phyloP scores from a whole-genome alignment of 2,329 filamentous ascomycete species.

The Colletotrichum plurivorum region DNA sequence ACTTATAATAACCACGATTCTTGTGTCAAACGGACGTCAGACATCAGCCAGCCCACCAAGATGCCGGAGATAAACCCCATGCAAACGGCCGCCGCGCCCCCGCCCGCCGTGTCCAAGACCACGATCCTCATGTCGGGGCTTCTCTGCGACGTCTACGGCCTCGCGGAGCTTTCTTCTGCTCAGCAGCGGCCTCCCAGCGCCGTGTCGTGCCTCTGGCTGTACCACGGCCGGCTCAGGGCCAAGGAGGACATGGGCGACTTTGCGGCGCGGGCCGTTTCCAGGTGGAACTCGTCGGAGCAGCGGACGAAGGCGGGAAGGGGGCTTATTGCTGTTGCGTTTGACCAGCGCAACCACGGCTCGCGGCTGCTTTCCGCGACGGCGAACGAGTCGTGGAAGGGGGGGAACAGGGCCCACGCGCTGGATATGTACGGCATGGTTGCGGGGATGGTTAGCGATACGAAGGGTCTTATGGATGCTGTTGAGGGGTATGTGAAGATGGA shows the following conservation, averaged over 20 bases:
- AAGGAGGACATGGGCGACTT: slow-evolving; percentile 83
- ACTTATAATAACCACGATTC: not conserved
- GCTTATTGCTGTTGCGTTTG: slow-evolving; percentile 86
- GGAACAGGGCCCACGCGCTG: slow-evolving; percentile 85
- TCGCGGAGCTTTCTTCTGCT: slow-evolving; percentile 74
- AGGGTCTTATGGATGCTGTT: slow-evolving; percentile 81
- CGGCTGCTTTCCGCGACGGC: slow-evolving; percentile 75
- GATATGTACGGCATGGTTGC: slow-evolving; percentile 91
- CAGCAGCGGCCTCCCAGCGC: slow-evolving; percentile 55
- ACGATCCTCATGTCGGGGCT: slow-evolving; percentile 84
- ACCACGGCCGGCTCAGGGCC: slow-evolving; percentile 82
- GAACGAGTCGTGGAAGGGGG: slow-evolving; percentile 84
- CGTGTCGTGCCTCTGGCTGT: slow-evolving; percentile 89
- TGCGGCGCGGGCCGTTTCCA: slow-evolving; percentile 76
- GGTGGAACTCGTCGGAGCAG: slow-evolving; percentile 65
- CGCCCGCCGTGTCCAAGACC: slow-evolving; percentile 71
- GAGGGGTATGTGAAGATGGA: slow-evolving; percentile 79
- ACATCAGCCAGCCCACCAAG: not conserved
- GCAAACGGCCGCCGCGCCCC: slow-evolving; percentile 53
- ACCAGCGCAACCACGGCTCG: slow-evolving; percentile 92
- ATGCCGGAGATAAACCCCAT: slow-evolving; percentile 45
- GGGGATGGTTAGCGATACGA: slow-evolving; percentile 81
- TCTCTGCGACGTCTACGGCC: slow-evolving; percentile 83
- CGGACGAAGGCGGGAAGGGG: slow-evolving; percentile 59
- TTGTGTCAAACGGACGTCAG: not conserved